Evolutionary conservation across 2,329 filamentous ascomycete genomes (phyloP), one percentile per base, ranked within the genome.

Genomic region (Fusarium odoratissimum): DNA sequence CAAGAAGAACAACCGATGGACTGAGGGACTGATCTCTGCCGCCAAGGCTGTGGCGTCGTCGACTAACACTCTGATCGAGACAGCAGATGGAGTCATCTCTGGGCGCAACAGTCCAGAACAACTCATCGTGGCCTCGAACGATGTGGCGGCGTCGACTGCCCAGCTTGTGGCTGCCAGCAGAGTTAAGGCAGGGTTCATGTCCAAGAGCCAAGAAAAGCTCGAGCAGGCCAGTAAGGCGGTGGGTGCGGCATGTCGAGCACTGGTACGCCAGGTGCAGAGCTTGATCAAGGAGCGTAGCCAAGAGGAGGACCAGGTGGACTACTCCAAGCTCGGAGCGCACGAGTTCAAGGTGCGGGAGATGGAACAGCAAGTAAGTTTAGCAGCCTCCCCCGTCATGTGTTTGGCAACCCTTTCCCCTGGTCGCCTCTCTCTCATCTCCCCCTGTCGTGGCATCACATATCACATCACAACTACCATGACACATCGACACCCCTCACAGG

Each of bases 1-100:
- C 91, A 98, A 98, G 89, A 98, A 98, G 87, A 98, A 99, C 89
- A 99, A 98, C 84, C 91, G 96, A 58, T 99, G 96, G 96, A 99
- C 96, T 0, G 96, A 99, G 80, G 96, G 96, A 52, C 90, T 99
- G 68, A 98, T 99, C 80, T 97, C 94, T 41, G 96, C 96, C 1
- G 95, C 96, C 73, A 99, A 99, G 85, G 96, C 96, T 2, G 96
- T 99, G 23, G 96, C 96, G 6, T 89, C 89, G 4, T 97, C 95
- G 21, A 99, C 96, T 16, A 98, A 98, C 84, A 96, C 92, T 45
- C 90, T 99, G 75, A 99, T 99, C 79, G 96, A 99, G 87, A 99
- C 96, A 11, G 96, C 96, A 1, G 96, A 99, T 79, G 96, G 95
- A 25, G 96, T 99, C 42, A 91, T 99, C 63, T 95, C 92, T 4